Conservation (phyloP, 306 rosid species). For the Macrotyloma uniflorum region DNA sequence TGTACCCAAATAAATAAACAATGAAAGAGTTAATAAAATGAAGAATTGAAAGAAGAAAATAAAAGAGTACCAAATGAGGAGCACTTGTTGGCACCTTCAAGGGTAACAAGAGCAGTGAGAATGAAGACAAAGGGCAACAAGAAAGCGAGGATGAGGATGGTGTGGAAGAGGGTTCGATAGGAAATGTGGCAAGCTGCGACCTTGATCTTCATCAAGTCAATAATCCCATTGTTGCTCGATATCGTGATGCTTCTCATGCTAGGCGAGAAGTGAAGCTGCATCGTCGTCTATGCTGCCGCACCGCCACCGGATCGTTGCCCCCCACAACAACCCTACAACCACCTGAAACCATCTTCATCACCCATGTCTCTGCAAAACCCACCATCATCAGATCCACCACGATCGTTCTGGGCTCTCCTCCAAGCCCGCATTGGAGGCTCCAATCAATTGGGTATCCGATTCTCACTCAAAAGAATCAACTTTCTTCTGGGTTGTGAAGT, state of each 20-base stretch:
- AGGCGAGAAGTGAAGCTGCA: conserved; percentile 99
- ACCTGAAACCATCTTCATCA: conserved; percentile 23
- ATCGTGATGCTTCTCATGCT: conserved; percentile 99
- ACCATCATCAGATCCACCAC: conserved; percentile 71
- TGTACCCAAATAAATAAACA: not conserved
- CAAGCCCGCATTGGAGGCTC: conserved; percentile 66
- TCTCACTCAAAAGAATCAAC: conserved; percentile 25
- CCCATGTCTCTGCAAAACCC: conserved; percentile 36
- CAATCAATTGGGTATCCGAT: conserved; percentile 33
- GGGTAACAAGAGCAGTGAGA: conserved; percentile 98
- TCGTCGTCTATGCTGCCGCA: conserved; percentile 88
- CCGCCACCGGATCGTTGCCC: conserved; percentile 49
- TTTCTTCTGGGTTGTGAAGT: conserved; percentile 44
- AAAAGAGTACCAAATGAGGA: conserved; percentile 84
- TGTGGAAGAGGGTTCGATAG: conserved; percentile 96
- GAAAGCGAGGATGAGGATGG: conserved; percentile 96
- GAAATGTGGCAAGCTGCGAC: conserved; percentile 99
- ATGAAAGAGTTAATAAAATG: not conserved
- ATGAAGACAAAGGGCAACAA: conserved; percentile 97
- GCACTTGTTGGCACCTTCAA: conserved; percentile 99
- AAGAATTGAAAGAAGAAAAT: conserved; percentile 13
- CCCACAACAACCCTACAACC: conserved; percentile 39
- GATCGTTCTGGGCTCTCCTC: conserved; percentile 43
- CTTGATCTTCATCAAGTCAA: conserved; percentile 99
- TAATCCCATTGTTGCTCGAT: conserved; percentile 98